phyloP scores from a whole-genome alignment of 371 early-diverging fungal species.

The Mucor velutinosus region DNA sequence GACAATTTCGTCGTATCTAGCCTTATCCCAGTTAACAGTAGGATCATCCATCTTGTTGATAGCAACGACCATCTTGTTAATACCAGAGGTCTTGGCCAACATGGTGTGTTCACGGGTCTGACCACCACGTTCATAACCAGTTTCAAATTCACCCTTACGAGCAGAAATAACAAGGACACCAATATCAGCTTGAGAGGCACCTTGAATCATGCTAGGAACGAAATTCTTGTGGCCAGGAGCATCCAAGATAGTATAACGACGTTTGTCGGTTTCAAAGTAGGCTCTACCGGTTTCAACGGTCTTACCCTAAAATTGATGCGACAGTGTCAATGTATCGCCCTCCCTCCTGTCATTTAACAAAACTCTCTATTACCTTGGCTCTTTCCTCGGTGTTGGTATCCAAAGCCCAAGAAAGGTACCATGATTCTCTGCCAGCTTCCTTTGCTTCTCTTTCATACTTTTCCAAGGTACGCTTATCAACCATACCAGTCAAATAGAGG shows the following conservation, averaged over 20 bases:
- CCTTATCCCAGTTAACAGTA: slow-evolving; percentile 93
- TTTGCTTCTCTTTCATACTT: slow-evolving; percentile 98
- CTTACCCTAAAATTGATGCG: slow-evolving; percentile 70
- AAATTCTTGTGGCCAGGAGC: slow-evolving; percentile 99
- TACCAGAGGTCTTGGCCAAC: slow-evolving; percentile 96
- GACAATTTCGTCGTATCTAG: slow-evolving; percentile 88
- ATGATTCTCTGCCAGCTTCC: slow-evolving; percentile 94
- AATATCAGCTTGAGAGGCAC: slow-evolving; percentile 97
- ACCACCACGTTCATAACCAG: slow-evolving; percentile 99
- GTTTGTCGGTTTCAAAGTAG: slow-evolving; percentile 94
- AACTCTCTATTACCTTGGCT: slow-evolving; percentile 67
- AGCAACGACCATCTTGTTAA: slow-evolving; percentile 88
- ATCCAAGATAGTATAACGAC: slow-evolving; percentile 95
- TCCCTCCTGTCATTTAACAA: neutral
- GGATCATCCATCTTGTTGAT: slow-evolving; percentile 99
- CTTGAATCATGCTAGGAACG: slow-evolving; percentile 99
- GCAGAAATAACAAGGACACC: slow-evolving; percentile 98
- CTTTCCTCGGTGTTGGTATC: slow-evolving; percentile 97
- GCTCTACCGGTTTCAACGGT: slow-evolving; percentile 98
- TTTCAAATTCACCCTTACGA: slow-evolving; percentile 99
- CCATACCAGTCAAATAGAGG: slow-evolving; percentile 94
- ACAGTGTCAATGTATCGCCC: neutral
- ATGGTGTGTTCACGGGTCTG: slow-evolving; percentile 99
- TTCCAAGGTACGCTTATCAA: slow-evolving; percentile 99
- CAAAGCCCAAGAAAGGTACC: slow-evolving; percentile 98